Evolutionary conservation across 169 alveolate genomes (phyloP).

Genomic region (Plasmodium inui): DNA sequence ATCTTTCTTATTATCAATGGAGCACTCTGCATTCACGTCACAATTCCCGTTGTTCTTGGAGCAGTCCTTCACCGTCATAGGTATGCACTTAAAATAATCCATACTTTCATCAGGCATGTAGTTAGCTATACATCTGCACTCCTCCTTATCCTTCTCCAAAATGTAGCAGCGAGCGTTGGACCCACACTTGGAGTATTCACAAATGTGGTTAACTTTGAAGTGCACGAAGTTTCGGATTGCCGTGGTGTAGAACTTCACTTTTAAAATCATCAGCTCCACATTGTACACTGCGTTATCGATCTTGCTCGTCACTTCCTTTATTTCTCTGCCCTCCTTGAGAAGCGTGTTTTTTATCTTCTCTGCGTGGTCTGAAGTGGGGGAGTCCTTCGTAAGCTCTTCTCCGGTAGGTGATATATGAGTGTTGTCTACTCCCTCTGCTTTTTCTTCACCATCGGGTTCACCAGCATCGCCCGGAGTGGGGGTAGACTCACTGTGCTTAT

Average conservation of each 20-base stretch:
- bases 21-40: conserved; percentile 62
- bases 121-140: conserved; percentile 64
- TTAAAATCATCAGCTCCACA: conserved; percentile 19
- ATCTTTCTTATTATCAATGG: not conserved
- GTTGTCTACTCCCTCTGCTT: not conserved
- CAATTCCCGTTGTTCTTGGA: conserved; percentile 41
- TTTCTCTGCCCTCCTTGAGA: conserved; percentile 9
- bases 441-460: not conserved
- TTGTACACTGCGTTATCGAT: conserved; percentile 37
- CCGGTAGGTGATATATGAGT: not conserved
- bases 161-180: conserved; percentile 69
- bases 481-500: too few relatives aligned
- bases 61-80: conserved; percentile 22
- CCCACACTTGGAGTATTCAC: conserved; percentile 74
- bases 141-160: conserved; percentile 46
- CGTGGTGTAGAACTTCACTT: conserved; percentile 15
- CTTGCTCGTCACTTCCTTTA: conserved; percentile 25
- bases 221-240: conserved; percentile 27
- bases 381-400: not conserved
- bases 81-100: conserved; percentile 53
- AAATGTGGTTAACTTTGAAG: conserved; percentile 36
- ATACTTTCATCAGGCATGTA: conserved; percentile 34
- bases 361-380: not conserved
- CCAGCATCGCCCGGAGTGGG: too few relatives aligned
- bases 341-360: conserved; percentile 14